Base-by-base conservation (phyloP, 805 yeast species). In the Torulaspora gathmanii region DNA sequence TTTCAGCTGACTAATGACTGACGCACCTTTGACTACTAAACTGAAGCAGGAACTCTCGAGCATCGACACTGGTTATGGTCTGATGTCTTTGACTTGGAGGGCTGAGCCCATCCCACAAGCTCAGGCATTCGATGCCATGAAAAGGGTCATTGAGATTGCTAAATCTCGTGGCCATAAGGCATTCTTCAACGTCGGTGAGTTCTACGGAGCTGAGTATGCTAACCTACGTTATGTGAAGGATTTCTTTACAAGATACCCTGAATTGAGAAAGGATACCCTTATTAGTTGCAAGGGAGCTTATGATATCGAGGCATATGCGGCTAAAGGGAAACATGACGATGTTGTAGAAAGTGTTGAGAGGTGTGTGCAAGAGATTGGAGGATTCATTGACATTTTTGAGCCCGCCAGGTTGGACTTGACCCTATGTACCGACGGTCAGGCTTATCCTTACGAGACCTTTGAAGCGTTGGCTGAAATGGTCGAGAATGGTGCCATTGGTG, bases 21-120 rank as follows among this genome's bases (percentile, higher is more conserved):
- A 22, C 10, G 28, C 28, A 57, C 51, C 63, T 6, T 42, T 44
- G 15, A 60, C 55, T 12, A n/a, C 37, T 26, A 46, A 57, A 33
- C 46, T 59, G 36, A 56, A 42, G 33, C 34, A 49, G 33, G 60
- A 53, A 3, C 34, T 60, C 35, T 22, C 37, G 2, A 46, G 49
- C 13, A 35, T 59, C 13, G 39, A 44, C 15, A 55, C 60, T 37
- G 95, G 95, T 35, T 79, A 76, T 53, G 96, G 96, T 36, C 73
- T 87, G 51, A 86, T 89, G 96, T 77, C 83, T 45, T 71, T 86
- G 61, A 85, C 95, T 1, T 79, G 86, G 86, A 72, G 74, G 31
- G 76, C 82, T 0, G 61, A 56, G 0, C 87, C 86, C 27, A 63
- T 75, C 27, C 74, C 83, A 6, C 62, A 72, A 41, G 79, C 74